These are phyloP conservation scores for Zelopaecilomyces penicillatus DNA, from an alignment of 2,329 filamentous ascomycete species.

Conservation along the genomic window DNA sequence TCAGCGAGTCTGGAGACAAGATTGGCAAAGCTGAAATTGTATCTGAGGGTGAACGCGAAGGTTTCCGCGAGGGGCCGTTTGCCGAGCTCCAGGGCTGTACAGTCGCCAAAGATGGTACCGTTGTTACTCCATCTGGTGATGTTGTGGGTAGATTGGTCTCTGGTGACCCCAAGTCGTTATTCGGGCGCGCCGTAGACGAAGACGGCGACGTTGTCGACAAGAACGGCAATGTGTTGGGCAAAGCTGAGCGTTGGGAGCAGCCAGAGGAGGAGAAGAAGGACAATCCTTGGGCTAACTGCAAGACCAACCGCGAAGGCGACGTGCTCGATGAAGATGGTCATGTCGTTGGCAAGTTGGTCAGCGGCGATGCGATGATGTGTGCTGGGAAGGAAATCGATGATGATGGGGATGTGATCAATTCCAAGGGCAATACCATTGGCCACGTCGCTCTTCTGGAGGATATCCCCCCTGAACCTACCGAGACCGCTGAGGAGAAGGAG, in stretches of 20 bases:
- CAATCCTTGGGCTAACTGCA: constrained; percentile 44
- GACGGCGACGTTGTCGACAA: constrained; percentile 77
- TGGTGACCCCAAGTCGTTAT: constrained; percentile 63
- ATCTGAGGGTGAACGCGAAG: constrained; percentile 56
- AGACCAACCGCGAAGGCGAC: constrained; percentile 51
- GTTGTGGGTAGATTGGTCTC: constrained; percentile 63
- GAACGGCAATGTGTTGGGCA: constrained; percentile 54
- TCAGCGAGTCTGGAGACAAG: constrained; percentile 64
- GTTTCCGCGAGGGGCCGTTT: constrained; percentile 59
- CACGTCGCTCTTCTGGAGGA: constrained; percentile 60
- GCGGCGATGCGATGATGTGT: constrained; percentile 57
- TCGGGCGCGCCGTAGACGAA: constrained; percentile 67
- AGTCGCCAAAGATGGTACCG: constrained; percentile 60
- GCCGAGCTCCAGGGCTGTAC: constrained; percentile 56
- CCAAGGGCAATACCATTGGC: constrained; percentile 57
- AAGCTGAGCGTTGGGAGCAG: constrained; percentile 53
- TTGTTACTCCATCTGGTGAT: constrained; percentile 58
- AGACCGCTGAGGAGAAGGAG: constrained; percentile 39
- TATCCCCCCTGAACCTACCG: constrained; percentile 43
- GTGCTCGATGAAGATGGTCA: constrained; percentile 52
- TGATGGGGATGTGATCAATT: constrained; percentile 63
- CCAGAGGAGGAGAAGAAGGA: constrained; percentile 43
- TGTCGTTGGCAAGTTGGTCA: constrained; percentile 57
- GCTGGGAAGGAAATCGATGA: constrained; percentile 62
- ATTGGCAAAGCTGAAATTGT: constrained; percentile 62